These are phyloP conservation scores for Eutrema japonicum DNA, from an alignment of 345 rosid genomes.

Conservation along the genomic window DNA sequence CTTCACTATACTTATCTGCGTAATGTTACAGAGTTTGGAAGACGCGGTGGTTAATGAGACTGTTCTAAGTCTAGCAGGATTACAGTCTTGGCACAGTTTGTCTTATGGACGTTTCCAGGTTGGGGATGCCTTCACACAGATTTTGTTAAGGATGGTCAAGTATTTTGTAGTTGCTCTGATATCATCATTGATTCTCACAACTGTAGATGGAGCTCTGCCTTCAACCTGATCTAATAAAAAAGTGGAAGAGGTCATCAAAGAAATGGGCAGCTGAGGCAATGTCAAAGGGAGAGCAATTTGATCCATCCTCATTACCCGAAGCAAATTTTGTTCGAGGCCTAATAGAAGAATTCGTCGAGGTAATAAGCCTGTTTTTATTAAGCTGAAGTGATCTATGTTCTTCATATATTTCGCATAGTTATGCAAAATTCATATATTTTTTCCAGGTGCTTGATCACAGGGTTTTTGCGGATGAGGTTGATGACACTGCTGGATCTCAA, in stretches of 20 bases:
- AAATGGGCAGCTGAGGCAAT: conserved; percentile 72
- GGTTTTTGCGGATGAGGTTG: conserved; percentile 60
- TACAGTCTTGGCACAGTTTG: conserved; percentile 88
- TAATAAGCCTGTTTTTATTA: conserved; percentile 38
- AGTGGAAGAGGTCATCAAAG: conserved; percentile 85
- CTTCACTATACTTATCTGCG: conserved; percentile 22
- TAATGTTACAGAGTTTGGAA: conserved; percentile 83
- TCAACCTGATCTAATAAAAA: conserved; percentile 80
- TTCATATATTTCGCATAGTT: conserved; percentile 2
- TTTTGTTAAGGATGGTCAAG: conserved; percentile 9
- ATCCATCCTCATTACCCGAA: conserved; percentile 66
- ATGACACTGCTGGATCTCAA: conserved; percentile 45
- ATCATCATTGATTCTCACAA: conserved; percentile 32
- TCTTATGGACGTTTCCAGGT: conserved; percentile 98
- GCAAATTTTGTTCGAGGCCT: conserved; percentile 82
- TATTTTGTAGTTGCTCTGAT: conserved; percentile 23
- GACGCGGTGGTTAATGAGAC: conserved; percentile 89
- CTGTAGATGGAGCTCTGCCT: conserved; percentile 91
- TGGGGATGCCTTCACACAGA: conserved; percentile 6
- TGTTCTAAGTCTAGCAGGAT: conserved; percentile 79
- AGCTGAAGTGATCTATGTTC: conserved; percentile 22
- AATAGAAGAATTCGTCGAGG: conserved; percentile 91
- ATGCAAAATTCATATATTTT: conserved; percentile 18
- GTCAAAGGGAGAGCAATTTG: conserved; percentile 60
- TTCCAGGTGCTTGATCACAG: conserved; percentile 76